A percentile compares a stretch with the other conserved stretches of the same genome.
phyloP scores from a whole-genome alignment of 2,329 filamentous ascomycete species.

The Septoria petroselini region DNA sequence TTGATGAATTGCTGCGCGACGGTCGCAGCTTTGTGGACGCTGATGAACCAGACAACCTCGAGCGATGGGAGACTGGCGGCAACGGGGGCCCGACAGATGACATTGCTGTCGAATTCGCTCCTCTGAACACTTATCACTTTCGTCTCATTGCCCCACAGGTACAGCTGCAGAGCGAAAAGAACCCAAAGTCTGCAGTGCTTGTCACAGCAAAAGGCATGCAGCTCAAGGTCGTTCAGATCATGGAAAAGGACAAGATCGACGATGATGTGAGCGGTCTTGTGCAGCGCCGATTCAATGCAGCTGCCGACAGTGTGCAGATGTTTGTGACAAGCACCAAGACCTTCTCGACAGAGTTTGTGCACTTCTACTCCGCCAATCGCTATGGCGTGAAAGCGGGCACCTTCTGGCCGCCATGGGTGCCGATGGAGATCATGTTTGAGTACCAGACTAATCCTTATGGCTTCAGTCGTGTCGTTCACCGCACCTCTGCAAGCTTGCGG shows the following conservation, averaged over 20 bases:
- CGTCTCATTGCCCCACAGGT: conserved; percentile 96
- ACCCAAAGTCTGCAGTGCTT: conserved; percentile 93
- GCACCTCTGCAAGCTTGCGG: conserved; percentile 88
- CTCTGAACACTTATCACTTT: conserved; percentile 91
- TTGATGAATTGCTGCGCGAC: conserved; percentile 80
- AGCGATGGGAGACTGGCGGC: conserved; percentile 41
- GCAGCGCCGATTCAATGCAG: conserved; percentile 86
- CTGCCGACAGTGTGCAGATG: conserved; percentile 97
- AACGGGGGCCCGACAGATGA: conserved; percentile 54
- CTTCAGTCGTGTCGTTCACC: conserved; percentile 96
- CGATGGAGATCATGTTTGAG: conserved; percentile 97
- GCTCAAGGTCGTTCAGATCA: conserved; percentile 93
- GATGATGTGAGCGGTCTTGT: conserved; percentile 94
- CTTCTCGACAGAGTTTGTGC: conserved; percentile 77
- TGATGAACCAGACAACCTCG: conserved; percentile 53
- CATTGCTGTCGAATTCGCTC: conserved; percentile 81
- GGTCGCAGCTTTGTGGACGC: conserved; percentile 77
- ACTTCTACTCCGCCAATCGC: conserved; percentile 89
- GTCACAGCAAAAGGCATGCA: conserved; percentile 97
- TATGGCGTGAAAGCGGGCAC: conserved; percentile 84
- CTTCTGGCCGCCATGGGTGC: conserved; percentile 96
- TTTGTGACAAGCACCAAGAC: conserved; percentile 95
- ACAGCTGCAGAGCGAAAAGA: conserved; percentile 97
- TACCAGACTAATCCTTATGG: conserved; percentile 91
- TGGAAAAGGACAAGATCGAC: conserved; percentile 90